A percentile compares a stretch with the other conserved stretches of the same genome.
Conservation (phyloP, 2,329 filamentous ascomycete genomes). For the Colletotrichum chrysophilum region DNA sequence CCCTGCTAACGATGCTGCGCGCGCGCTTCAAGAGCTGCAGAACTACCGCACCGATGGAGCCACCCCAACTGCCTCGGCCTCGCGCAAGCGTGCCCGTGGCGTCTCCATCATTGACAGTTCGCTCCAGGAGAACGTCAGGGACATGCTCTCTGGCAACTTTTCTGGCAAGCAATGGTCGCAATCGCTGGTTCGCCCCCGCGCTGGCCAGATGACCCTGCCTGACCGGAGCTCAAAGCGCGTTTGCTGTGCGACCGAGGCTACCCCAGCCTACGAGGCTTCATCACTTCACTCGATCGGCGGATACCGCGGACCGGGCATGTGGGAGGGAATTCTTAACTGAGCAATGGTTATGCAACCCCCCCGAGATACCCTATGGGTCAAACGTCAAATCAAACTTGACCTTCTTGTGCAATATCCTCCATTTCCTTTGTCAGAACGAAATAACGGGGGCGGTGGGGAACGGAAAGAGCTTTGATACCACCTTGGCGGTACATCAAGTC, state of each 20-base stretch:
- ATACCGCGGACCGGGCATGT: constrained; percentile 67
- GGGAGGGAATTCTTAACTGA: constrained; percentile 67
- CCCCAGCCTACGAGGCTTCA: constrained; percentile 50
- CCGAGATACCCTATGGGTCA: constrained; percentile 6
- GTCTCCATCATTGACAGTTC: constrained; percentile 58
- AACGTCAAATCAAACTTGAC: constrained; percentile 3
- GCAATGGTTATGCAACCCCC: constrained; percentile 11
- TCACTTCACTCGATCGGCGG: constrained; percentile 55
- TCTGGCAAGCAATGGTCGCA: constrained; percentile 38
- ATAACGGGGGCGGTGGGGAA: constrained; percentile 27
- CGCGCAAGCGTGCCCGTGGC: constrained; percentile 63
- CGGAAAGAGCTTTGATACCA: constrained; percentile 36
- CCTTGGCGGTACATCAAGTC: constrained; percentile 32
- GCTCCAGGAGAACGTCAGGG: constrained; percentile 72
- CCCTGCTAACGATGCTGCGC: constrained; percentile 58
- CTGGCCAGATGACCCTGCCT: constrained; percentile 27
- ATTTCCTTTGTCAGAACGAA: constrained; percentile 26
- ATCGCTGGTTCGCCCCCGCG: constrained; percentile 41
- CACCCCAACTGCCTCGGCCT: constrained; percentile 39
- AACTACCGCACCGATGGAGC: constrained; percentile 50
- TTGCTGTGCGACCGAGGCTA: constrained; percentile 68
- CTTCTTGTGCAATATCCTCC: constrained; percentile 19
- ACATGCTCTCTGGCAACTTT: constrained; percentile 55
- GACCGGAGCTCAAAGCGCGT: constrained; percentile 60
- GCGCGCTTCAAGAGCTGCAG: constrained; percentile 65